A percentile compares a stretch with the other conserved stretches of the same genome.
phyloP scores from a whole-genome alignment of 164 flowering plant species.

The Amborella trichopoda region DNA sequence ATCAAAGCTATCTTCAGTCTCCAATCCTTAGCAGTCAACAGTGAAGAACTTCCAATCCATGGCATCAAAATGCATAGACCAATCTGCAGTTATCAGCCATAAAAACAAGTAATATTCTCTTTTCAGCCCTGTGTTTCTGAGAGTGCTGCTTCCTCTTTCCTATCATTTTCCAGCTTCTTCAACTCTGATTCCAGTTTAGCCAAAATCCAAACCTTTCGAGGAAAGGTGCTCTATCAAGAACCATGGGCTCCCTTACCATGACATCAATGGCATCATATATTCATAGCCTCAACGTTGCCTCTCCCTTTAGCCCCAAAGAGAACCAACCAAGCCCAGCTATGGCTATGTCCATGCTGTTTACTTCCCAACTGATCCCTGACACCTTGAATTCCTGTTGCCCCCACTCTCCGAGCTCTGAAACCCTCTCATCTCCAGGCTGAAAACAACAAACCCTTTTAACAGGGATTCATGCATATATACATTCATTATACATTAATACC shows the following conservation, averaged over 20 bases:
- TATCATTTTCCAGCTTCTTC: constrained; percentile 29
- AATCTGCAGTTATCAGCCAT: no score
- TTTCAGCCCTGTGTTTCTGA: no score
- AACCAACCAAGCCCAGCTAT: constrained; percentile 91
- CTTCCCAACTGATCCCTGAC: constrained; percentile 85
- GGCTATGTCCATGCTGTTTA: constrained; percentile 64
- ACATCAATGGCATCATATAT: constrained; percentile 53
- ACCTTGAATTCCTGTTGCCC: constrained; percentile 46
- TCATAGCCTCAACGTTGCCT: constrained; percentile 65
- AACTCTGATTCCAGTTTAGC: constrained; percentile 37
- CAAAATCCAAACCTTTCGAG: constrained; percentile 86
- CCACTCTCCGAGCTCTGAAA: constrained; percentile 66
- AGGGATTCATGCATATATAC: no score
- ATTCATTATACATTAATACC: no score
- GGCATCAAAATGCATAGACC: no score
- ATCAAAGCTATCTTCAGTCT: no score
- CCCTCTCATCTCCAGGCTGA: constrained; percentile 70
- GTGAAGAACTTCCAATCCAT: no score
- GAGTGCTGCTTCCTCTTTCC: no score
- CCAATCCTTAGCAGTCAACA: no score
- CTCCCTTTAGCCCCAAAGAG: constrained; percentile 86
- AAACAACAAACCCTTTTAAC: constrained; percentile 10
- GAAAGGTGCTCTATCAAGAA: constrained; percentile 67
- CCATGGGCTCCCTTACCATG: constrained; percentile 71
- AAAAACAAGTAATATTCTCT: no score